These are phyloP conservation scores for Gossypium anomalum DNA, from an alignment of 345 rosid species.

Conservation along the genomic window DNA sequence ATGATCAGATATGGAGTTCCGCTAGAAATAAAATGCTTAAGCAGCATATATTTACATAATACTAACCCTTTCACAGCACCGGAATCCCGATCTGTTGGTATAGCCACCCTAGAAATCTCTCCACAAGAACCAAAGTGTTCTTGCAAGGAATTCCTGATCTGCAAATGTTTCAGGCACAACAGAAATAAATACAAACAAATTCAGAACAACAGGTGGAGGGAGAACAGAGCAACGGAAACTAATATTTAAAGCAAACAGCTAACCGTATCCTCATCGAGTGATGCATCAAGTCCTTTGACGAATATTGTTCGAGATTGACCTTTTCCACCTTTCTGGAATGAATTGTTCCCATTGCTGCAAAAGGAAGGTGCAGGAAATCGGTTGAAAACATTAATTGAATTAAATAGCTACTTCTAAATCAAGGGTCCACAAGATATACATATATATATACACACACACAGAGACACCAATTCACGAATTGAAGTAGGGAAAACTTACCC, in stretches of 20 bases:
- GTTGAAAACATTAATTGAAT: neutral
- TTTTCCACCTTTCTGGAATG: slow-evolving; percentile 47
- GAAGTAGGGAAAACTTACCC: slow-evolving; percentile 30
- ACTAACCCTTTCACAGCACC: slow-evolving; percentile 75
- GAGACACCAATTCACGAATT: neutral
- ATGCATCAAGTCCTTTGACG: slow-evolving; percentile 59
- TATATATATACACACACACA: neutral
- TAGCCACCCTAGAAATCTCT: slow-evolving; percentile 46
- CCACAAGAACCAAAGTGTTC: slow-evolving; percentile 78
- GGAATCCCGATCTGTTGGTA: slow-evolving; percentile 64
- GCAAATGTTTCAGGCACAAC: slow-evolving; percentile 2
- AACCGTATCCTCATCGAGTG: slow-evolving; percentile 51
- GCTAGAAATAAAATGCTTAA: neutral
- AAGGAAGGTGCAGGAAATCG: neutral
- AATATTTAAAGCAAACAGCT: neutral
- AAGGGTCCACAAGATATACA: neutral
- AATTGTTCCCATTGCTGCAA: slow-evolving; percentile 45
- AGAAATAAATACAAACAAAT: neutral
- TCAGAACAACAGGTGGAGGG: neutral
- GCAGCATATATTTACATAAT: neutral
- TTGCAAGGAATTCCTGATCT: slow-evolving; percentile 48
- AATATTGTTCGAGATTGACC: slow-evolving; percentile 37
- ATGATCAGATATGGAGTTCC: neutral
- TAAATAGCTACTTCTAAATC: neutral
- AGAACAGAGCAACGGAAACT: neutral